Percentiles rank a stretch among this genome's conserved stretches.
phyloP scores from a whole-genome alignment of 2,329 filamentous ascomycete species.

The Berkeleyomyces basicola region DNA sequence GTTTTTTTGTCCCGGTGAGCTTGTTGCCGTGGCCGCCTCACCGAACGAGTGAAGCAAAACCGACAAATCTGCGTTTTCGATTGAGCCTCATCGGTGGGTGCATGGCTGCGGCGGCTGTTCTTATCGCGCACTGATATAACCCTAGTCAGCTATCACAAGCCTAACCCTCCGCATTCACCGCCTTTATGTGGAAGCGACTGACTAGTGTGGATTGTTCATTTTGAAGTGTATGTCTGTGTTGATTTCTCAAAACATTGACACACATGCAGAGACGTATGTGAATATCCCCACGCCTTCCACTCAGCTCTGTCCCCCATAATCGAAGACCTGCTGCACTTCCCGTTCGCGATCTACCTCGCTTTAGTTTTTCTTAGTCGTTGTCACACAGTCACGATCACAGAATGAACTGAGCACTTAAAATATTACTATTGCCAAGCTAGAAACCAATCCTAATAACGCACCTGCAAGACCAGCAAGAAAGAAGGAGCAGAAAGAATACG shows the following conservation, averaged over 20 bases:
- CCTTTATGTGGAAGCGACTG: neutral
- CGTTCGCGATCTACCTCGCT: neutral
- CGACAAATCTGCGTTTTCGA: neutral
- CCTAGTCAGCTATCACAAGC: neutral
- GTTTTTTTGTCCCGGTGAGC: constrained; percentile 1
- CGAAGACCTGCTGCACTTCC: neutral
- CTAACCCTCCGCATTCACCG: neutral
- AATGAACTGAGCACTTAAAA: neutral
- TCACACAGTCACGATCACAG: neutral
- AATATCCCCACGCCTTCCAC: no score
- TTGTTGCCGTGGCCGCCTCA: neutral
- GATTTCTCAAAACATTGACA: no score
- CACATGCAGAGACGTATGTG: no score
- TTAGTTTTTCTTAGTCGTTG: neutral
- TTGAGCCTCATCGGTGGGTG: neutral
- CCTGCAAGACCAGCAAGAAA: neutral
- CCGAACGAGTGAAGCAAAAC: neutral
- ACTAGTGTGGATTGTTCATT: no score
- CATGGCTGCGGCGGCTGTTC: no score
- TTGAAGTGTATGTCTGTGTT: no score
- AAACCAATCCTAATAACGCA: neutral
- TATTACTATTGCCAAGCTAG: neutral
- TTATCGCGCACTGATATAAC: neutral
- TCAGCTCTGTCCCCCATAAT: neutral
- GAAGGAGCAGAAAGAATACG: neutral